A percentile compares a stretch with the other conserved stretches of the same genome.
phyloP scores from a whole-genome alignment of 305 asterid genomes.

The Ajuga reptans region DNA sequence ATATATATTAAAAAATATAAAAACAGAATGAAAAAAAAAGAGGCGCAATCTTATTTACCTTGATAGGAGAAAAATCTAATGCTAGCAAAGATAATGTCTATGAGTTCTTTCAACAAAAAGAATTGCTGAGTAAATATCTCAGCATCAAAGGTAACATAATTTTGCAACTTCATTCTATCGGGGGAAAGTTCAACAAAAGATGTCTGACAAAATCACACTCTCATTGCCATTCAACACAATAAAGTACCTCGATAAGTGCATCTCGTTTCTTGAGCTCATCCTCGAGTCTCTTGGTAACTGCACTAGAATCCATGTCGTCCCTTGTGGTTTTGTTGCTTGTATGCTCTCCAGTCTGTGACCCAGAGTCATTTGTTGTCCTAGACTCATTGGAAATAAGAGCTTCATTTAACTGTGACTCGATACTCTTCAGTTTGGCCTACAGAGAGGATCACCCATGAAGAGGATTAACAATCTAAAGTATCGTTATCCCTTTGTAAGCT shows the following conservation, averaged over 20 bases:
- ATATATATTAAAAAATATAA: slow-evolving; percentile 7
- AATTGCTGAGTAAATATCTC: slow-evolving; percentile 20
- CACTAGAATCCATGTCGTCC: slow-evolving; percentile 58
- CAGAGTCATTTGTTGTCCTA: slow-evolving; percentile 41
- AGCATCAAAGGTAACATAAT: neutral
- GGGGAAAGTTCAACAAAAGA: slow-evolving; percentile 1
- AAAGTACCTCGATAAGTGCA: slow-evolving; percentile 87
- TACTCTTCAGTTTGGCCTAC: slow-evolving; percentile 66
- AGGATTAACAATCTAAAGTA: slow-evolving; percentile 8
- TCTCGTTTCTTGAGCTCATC: slow-evolving; percentile 95
- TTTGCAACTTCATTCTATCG: neutral
- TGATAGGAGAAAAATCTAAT: slow-evolving; percentile 13
- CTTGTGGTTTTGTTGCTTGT: slow-evolving; percentile 34
- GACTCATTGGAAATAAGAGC: slow-evolving; percentile 46
- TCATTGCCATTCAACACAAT: neutral
- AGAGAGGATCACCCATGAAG: slow-evolving; percentile 22
- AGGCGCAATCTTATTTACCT: neutral
- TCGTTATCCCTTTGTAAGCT: slow-evolving; percentile 12
- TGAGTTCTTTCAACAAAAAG: neutral
- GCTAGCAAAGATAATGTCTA: slow-evolving; percentile 21
- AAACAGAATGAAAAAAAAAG: neutral
- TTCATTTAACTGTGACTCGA: slow-evolving; percentile 66
- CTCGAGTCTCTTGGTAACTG: slow-evolving; percentile 87
- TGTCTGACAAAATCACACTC: slow-evolving; percentile 5
- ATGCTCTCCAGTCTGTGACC: slow-evolving; percentile 39